Evolutionary conservation across 208 protist genomes (phyloP), one percentile per base, ranked within the genome.

Genomic region (Trypanosoma conorhini): DNA sequence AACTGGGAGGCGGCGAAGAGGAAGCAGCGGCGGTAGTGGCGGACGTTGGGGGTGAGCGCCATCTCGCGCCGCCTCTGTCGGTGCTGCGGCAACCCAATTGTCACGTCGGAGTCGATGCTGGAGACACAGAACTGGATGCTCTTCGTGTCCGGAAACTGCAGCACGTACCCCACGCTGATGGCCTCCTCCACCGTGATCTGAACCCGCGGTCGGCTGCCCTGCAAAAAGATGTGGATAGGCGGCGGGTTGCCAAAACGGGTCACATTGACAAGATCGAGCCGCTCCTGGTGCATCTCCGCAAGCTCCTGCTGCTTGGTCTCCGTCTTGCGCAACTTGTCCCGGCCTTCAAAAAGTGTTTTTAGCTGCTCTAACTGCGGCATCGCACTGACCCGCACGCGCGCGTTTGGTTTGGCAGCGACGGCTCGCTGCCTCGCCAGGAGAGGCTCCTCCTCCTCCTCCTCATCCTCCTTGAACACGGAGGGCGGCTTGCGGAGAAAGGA

Each of bases 201-300:
- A 50, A 80, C 76, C 21, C 81, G 80, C 0, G 89, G 89, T 46
- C 77, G 81, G 13, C 79, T 74, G 4, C 77, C 79, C 13, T 71
- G 80, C 15, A 95, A 73, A 67, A 95, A 95, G 26, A 95, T 74
- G 62, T 95, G 89, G 57, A 91, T 83, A 44, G 89, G 89, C 13
- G 89, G 58, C 2, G 70, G 65, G n/a, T 38, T 33, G 24, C 38
- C 38, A 17, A 51, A 54, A 24, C n/a, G 24, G 44, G 44, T 9
- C 35, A 76, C 30, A 31, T 65, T 55, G 50, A 56, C 48, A 19
- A 64, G 12, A 44, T 70, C 56, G 33, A 61, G 28, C 40, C 64
- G 71, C 44, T 76, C 71, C 57, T 70, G 52, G 28, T 70, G 21
- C n/a, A 33, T 30, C 5, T 76, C 71, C 52, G 12, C 59, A 22